Evolutionary conservation across 75 land plant species (phyloP).

Genomic region (Larix kaempferi): DNA sequence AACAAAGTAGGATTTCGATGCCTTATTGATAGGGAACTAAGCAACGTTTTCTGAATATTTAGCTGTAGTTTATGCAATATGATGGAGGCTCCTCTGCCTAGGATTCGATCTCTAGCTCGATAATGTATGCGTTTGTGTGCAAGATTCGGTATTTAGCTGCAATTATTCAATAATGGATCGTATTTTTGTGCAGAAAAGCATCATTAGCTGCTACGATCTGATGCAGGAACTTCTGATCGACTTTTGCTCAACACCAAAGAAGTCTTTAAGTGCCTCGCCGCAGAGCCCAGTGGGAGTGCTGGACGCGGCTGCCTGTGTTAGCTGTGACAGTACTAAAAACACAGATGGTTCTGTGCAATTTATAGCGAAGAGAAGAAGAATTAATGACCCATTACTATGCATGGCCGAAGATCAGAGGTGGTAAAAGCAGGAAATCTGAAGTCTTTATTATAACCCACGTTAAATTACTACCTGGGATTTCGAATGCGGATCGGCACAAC

Average conservation of each 20-base stretch:
- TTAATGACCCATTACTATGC: neutral
- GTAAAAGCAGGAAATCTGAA: neutral
- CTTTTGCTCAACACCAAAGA: constrained; percentile 5
- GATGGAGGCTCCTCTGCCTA: too few species aligned
- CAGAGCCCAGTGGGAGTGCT: constrained; percentile 59
- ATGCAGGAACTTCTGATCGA: constrained; percentile 49
- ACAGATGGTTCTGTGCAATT: neutral
- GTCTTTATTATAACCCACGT: too few species aligned
- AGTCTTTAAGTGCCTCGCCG: constrained; percentile 17
- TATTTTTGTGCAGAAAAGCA: constrained; percentile 44
- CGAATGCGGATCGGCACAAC: neutral
- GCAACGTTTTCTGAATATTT: neutral
- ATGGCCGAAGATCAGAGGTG: constrained; percentile 4
- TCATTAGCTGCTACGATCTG: constrained; percentile 46
- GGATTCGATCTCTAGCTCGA: neutral
- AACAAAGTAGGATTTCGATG: neutral
- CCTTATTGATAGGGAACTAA: too few species aligned
- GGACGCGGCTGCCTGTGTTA: constrained; percentile 41
- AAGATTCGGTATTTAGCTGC: neutral
- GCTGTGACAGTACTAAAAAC: constrained; percentile 14
- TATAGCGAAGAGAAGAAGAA: neutral
- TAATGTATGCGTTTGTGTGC: neutral
- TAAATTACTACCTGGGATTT: neutral
- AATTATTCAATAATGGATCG: neutral
- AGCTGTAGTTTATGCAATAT: too few species aligned